A percentile compares a stretch with the other conserved stretches of the same genome.
These are phyloP conservation scores for Lophiotrema nucula DNA, from an alignment of 495 filamentous ascomycete species.

Conservation along the genomic window DNA sequence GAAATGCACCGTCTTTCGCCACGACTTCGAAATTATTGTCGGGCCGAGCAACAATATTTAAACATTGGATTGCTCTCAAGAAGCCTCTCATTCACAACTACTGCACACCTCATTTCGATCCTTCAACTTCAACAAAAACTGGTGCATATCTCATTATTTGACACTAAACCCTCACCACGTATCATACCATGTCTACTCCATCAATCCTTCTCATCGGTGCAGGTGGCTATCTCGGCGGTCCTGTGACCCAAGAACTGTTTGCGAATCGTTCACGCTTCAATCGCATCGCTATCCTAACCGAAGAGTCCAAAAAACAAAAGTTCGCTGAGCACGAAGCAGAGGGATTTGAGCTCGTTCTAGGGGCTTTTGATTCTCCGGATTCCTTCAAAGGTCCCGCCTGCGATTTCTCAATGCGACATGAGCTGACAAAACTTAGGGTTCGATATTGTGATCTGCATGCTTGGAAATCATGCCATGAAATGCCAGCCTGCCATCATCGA, in stretches of 20 bases:
- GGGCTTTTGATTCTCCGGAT: not conserved
- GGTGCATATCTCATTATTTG: slow-evolving; percentile 12
- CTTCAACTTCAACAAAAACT: slow-evolving; percentile 14
- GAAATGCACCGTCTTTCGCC: slow-evolving; percentile 14
- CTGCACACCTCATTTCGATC: slow-evolving; percentile 7
- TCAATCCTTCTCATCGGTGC: slow-evolving; percentile 17
- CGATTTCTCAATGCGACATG: not conserved
- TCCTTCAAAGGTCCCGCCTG: slow-evolving; percentile 13
- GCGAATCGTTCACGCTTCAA: slow-evolving; percentile 7
- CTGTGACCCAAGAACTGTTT: slow-evolving; percentile 3
- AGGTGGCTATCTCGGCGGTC: slow-evolving; percentile 7
- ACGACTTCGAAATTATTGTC: slow-evolving; percentile 10
- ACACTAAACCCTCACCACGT: slow-evolving; percentile 10
- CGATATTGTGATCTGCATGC: slow-evolving; percentile 14
- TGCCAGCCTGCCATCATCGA: slow-evolving; percentile 38
- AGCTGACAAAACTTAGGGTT: slow-evolving; percentile 6
- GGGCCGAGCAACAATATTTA: slow-evolving; percentile 14
- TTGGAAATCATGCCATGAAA: slow-evolving; percentile 17
- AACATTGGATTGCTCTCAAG: slow-evolving; percentile 12
- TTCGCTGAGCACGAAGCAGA: slow-evolving; percentile 13
- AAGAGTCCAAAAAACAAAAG: slow-evolving; percentile 12
- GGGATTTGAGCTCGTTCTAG: slow-evolving; percentile 13
- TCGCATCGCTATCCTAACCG: slow-evolving; percentile 17
- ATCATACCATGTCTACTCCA: slow-evolving; percentile 10
- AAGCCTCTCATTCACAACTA: slow-evolving; percentile 11